phyloP scores from a whole-genome alignment of 208 protist species.

The Kentomonas sorsogonicus region DNA sequence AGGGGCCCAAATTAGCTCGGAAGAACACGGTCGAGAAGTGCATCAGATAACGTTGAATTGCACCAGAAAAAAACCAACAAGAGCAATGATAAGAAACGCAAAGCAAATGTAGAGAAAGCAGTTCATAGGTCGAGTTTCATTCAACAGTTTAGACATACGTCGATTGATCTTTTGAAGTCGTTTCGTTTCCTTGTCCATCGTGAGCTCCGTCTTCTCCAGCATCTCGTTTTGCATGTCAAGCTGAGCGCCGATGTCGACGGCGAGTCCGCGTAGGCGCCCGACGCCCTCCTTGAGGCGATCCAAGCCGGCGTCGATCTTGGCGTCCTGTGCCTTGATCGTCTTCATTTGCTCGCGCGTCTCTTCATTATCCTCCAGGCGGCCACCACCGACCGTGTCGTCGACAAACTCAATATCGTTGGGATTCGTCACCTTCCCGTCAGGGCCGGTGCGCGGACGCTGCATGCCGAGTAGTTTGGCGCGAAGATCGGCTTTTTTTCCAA shows the following conservation, averaged over 20 bases:
- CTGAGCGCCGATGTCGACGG: slow-evolving; percentile 51
- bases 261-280: slow-evolving; percentile 40
- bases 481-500: slow-evolving; percentile 48
- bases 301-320: slow-evolving; percentile 57
- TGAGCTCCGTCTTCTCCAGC: slow-evolving; percentile 56
- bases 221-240: slow-evolving; percentile 64
- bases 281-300: slow-evolving; percentile 57
- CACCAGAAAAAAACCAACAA: slow-evolving; percentile 62
- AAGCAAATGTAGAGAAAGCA: slow-evolving; percentile 18
- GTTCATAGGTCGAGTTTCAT: slow-evolving; percentile 58
- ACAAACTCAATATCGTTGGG: slow-evolving; percentile 28
- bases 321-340: slow-evolving; percentile 47
- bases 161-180: slow-evolving; percentile 46
- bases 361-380: slow-evolving; percentile 52
- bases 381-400: slow-evolving; percentile 51
- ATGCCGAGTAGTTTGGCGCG: slow-evolving; percentile 46
- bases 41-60: slow-evolving; percentile 69
- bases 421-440: too few species aligned
- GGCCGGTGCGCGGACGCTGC: slow-evolving; percentile 17
- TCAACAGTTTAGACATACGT: slow-evolving; percentile 47
- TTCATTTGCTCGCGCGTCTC: slow-evolving; percentile 61
- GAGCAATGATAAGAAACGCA: slow-evolving; percentile 16
- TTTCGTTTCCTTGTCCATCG: slow-evolving; percentile 42
- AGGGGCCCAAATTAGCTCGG: too few species aligned
- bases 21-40: too few species aligned